phyloP scores from a whole-genome alignment of 2,329 filamentous ascomycete genomes.

The Leptographium procerum region DNA sequence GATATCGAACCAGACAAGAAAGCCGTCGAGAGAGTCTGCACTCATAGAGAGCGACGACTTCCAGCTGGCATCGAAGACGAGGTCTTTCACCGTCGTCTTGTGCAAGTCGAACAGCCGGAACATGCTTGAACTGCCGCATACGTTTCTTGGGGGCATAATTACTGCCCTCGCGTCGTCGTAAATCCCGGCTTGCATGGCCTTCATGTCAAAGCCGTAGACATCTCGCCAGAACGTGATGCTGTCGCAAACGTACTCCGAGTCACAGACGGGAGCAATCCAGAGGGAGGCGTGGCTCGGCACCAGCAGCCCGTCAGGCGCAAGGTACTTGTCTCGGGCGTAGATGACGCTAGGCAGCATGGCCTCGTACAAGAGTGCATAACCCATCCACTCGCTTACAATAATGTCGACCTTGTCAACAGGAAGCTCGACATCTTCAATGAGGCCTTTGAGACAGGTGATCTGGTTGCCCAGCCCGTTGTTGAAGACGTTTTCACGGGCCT shows the following conservation, averaged over 20 bases:
- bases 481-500: constrained; percentile 74
- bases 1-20: constrained; percentile 87
- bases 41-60: constrained; percentile 47
- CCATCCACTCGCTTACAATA: constrained; percentile 98
- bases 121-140: constrained; percentile 49
- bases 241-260: constrained; percentile 66
- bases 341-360: constrained; percentile 92
- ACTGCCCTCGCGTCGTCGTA: constrained; percentile 74
- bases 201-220: constrained; percentile 93
- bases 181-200: constrained; percentile 73
- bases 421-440: constrained; percentile 74
- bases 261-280: constrained; percentile 68
- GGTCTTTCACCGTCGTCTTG: constrained; percentile 56
- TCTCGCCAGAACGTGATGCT: constrained; percentile 79
- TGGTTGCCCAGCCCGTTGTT: constrained; percentile 62
- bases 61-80: constrained; percentile 65
- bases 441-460: constrained; percentile 72
- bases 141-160: constrained; percentile 48
- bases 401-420: constrained; percentile 79
- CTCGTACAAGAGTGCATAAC: constrained; percentile 85
- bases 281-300: constrained; percentile 78
- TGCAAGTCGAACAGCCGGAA: constrained; percentile 73
- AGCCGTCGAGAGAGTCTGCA: constrained; percentile 67
- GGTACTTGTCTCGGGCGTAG: constrained; percentile 76
- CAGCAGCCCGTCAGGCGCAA: constrained; percentile 69